Base-by-base conservation (phyloP, 1,284 basidiomycete genomes). In the Melampsora americana region DNA sequence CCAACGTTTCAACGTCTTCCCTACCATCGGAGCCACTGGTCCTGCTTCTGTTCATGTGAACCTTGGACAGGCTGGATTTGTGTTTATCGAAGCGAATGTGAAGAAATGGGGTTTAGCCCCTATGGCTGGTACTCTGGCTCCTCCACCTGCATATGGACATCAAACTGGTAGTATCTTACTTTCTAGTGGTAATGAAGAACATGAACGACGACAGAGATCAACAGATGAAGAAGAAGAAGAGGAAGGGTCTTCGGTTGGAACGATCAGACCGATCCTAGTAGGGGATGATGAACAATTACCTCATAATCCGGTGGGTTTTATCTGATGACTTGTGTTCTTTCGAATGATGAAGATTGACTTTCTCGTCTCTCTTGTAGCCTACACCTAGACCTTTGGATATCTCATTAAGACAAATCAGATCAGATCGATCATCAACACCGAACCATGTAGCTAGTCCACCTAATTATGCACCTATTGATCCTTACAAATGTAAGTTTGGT, bases 81-180 rank as follows among this genome's bases (percentile, higher is more conserved):
- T 97, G 50, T 97, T 95, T 81, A 96, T 97, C 80, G 94, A 97
- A 84, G 94, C 94, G 44, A 96, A 97, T 82, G 95, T 97, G 77
- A 97, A 97, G 87, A 96, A 96, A 83, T 97, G 94, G 95, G 94
- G 94, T 28, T 85, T 97, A 48, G 94, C 95, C 30, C 94, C 94
- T 6, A 95, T 93, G 83, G 90, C 93, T 20, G 94, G 94, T 56
- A 97, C 95, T 0, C 87, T 97, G 11, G 94, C 95, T 0, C 94
- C 94, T 32, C 94, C 94, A 26, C 94, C 94, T 1, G 93, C 95
- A 0, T 97, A 97, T 82, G 94, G 94, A 26, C 93, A 91, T 79
- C 93, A 97, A 82, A 87, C 92, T 20, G 94, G 95, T 14, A 95
- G 92, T 81, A 95, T 97, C 77, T 85, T 97, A 7, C 86, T 97